Evolutionary conservation across 805 yeast species (phyloP), one percentile per base, ranked within the genome.

Genomic region (Candida railenensis): DNA sequence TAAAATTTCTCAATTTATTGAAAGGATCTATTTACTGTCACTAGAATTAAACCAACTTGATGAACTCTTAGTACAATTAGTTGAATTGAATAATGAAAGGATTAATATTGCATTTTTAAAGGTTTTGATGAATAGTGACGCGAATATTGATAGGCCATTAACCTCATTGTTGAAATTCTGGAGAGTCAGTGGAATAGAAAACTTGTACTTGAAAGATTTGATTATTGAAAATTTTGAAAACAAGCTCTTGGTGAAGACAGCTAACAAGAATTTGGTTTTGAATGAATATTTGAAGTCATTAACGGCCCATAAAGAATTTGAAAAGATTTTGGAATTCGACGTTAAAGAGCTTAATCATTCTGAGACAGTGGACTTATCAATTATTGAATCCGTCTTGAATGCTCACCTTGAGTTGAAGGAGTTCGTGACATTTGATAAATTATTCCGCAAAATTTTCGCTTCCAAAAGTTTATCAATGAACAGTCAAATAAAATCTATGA

Each of bases 11-110:
- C 57, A 58, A 2, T 55, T 69, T 21, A 37, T 65, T 14, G 45
- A 44, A 18, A 54, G 73, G 22, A 25, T 69, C 5, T 47, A 58
- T 50, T 38, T 34, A 3, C 61, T 58, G 56, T 42, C 49, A 16
- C 45, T 60, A 37, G 53, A 46, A 1, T 7, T 32, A 2, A 39
- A 40, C 2, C 36, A 38, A 8, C 54, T 51, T 22, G 12, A 43
- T 12, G 43, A 37, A 4, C 50, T 55, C 12, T 36, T 59, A 14
- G 34, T 36, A 4, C 39, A 51, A 25, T 52, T 67, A 36, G 47
- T 67, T 14, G 40, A 45, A 3, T 53, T 57, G 46, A 42, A 56
- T 14, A 52, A 52, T 32, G 73, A 68, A 34, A 61, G 59, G 33
- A 53, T 63, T 18, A 57, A 58, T 25, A 56, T 65, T 32, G 57